Evolutionary conservation across 768 basidiomycete species (phyloP).

Genomic region (Guyanaporus albipodus): DNA sequence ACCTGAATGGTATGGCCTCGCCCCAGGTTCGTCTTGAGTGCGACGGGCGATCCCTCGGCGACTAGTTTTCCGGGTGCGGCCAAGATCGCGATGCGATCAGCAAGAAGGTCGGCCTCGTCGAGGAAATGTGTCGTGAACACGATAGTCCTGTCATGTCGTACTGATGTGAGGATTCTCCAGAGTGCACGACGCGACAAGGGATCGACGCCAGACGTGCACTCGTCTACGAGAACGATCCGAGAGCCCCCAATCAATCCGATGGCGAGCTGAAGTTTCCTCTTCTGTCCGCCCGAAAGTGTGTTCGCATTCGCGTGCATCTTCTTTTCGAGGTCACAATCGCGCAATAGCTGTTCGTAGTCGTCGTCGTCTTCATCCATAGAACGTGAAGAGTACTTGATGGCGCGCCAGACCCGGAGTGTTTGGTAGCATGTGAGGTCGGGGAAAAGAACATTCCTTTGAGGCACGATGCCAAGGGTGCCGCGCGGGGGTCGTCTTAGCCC

Average conservation of each 20-base stretch:
- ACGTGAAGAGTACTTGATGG: constrained; percentile 59
- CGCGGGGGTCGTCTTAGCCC: constrained; percentile 51
- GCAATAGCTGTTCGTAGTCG: constrained; percentile 59
- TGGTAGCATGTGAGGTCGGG: constrained; percentile 72
- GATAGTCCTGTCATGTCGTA: constrained; percentile 62
- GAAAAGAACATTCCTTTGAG: constrained; percentile 82
- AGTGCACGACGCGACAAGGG: constrained; percentile 73
- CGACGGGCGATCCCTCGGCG: constrained; percentile 68
- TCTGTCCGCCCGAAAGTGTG: constrained; percentile 76
- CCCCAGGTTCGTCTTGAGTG: constrained; percentile 67
- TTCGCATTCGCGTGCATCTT: constrained; percentile 65
- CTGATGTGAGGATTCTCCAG: constrained; percentile 69
- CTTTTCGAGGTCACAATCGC: constrained; percentile 67
- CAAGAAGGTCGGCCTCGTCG: constrained; percentile 76
- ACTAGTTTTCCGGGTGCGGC: constrained; percentile 73
- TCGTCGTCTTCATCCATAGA: constrained; percentile 46
- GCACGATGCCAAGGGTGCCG: constrained; percentile 71
- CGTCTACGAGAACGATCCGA: constrained; percentile 60
- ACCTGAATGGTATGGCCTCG: constrained; percentile 67
- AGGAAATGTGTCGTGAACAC: constrained; percentile 81
- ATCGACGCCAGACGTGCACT: constrained; percentile 79
- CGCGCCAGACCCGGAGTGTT: constrained; percentile 67
- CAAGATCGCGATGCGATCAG: constrained; percentile 71
- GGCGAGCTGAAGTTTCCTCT: constrained; percentile 79
- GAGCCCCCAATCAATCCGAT: constrained; percentile 77